These are phyloP conservation scores for Colletotrichum karsti DNA, from an alignment of 2,329 filamentous ascomycete genomes.

Conservation along the genomic window DNA sequence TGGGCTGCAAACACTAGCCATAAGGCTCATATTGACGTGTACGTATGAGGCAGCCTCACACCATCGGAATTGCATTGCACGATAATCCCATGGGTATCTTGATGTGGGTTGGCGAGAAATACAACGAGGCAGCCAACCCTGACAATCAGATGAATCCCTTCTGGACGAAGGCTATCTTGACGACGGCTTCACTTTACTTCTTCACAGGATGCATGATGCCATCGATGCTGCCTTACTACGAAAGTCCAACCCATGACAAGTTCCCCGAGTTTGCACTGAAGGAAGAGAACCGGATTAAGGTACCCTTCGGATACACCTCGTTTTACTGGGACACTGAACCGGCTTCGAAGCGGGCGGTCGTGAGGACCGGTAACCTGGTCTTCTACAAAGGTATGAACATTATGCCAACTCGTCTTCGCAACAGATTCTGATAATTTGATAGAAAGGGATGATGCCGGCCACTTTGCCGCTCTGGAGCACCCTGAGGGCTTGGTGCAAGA, in stretches of 20 bases:
- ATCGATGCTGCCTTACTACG: slow-evolving; percentile 28
- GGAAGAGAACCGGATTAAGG: slow-evolving; percentile 30
- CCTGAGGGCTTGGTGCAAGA: slow-evolving; percentile 12
- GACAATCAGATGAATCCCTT: slow-evolving; percentile 27
- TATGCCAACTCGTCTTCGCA: too few species aligned
- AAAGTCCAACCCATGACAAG: slow-evolving; percentile 28
- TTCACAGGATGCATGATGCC: slow-evolving; percentile 35
- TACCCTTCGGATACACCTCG: slow-evolving; percentile 30
- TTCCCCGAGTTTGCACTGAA: slow-evolving; percentile 22
- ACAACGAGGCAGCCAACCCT: slow-evolving; percentile 29
- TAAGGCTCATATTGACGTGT: neutral
- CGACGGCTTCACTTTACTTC: slow-evolving; percentile 33
- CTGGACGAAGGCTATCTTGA: slow-evolving; percentile 29
- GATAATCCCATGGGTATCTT: slow-evolving; percentile 53
- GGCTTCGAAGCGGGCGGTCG: slow-evolving; percentile 23
- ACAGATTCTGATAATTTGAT: neutral
- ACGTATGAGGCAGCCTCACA: slow-evolving; percentile 42
- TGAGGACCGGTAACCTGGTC: slow-evolving; percentile 29
- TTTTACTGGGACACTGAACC: slow-evolving; percentile 27
- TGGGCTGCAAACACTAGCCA: neutral
- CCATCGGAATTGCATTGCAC: slow-evolving; percentile 48
- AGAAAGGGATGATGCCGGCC: slow-evolving; percentile 31
- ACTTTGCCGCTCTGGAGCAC: slow-evolving; percentile 31
- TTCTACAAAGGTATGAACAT: slow-evolving; percentile 32
- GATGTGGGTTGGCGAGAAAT: slow-evolving; percentile 52